Conservation (phyloP, 129 eudicot genomes). For the Pittosporum tobira region DNA sequence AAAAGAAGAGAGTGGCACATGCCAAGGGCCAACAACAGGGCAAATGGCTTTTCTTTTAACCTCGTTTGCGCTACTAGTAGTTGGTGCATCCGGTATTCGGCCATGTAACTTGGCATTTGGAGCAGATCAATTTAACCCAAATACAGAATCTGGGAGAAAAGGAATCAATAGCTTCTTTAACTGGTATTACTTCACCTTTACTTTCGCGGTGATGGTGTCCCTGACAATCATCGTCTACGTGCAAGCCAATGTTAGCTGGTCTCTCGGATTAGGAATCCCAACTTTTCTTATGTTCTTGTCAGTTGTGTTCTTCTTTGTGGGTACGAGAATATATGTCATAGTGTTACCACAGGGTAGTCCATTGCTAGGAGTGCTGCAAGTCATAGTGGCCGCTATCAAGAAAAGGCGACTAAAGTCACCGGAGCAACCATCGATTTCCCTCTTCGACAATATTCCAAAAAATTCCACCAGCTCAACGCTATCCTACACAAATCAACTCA, state of each 20-base stretch:
- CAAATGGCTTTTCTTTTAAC: conserved; percentile 1
- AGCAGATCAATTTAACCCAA: conserved; percentile 10
- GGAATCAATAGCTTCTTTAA: conserved; percentile 8
- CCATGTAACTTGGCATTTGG: conserved; percentile 15
- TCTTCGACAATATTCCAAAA: neutral
- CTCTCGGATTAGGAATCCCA: neutral
- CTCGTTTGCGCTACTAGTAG: neutral
- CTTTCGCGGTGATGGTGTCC: conserved; percentile 4
- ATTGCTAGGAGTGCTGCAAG: neutral
- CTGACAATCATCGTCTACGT: conserved; percentile 7
- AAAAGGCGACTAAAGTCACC: neutral
- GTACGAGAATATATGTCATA: conserved; percentile 2
- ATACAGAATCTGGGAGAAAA: neutral
- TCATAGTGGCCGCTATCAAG: neutral
- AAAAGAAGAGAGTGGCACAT: neutral
- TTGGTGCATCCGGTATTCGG: conserved; percentile 3
- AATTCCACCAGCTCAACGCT: neutral
- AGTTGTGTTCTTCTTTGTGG: conserved; percentile 4
- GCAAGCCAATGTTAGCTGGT: conserved; percentile 7
- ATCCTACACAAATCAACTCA: neutral
- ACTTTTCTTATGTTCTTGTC: conserved; percentile 5
- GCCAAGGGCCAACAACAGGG: conserved; percentile 1
- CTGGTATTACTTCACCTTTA: conserved; percentile 4
- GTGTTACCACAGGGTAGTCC: conserved; percentile 2
- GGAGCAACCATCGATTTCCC: neutral